A percentile compares a stretch with the other conserved stretches of the same genome.
phyloP scores from a whole-genome alignment of 768 basidiomycete species.

The Goffeauzyma gilvescens region DNA sequence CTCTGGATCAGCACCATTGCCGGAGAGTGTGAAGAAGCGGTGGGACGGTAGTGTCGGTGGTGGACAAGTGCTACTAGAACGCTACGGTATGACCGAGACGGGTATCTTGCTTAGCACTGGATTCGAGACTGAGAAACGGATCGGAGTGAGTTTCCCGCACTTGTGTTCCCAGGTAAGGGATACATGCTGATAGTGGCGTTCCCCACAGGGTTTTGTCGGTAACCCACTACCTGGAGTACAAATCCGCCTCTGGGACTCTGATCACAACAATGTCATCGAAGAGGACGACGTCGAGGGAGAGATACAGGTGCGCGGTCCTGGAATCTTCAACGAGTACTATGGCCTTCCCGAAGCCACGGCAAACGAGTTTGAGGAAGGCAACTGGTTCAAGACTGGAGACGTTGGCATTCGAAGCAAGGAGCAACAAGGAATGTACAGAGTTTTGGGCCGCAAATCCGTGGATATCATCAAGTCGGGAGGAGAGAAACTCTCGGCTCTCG shows the following conservation, averaged over 20 bases:
- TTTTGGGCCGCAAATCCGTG: conserved; percentile 18
- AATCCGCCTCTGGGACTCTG: conserved; percentile 18
- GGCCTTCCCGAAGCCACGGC: conserved; percentile 14
- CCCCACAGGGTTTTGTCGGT: conserved; percentile 22
- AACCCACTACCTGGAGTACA: conserved; percentile 18
- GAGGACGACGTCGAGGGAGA: conserved; percentile 17
- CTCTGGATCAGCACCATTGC: conserved; percentile 24
- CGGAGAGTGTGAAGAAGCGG: conserved; percentile 20
- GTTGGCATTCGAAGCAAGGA: conserved; percentile 18
- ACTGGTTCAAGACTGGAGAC: conserved; percentile 29
- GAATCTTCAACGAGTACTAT: conserved; percentile 25
- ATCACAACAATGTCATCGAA: conserved; percentile 12
- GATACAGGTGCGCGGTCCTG: conserved; percentile 19
- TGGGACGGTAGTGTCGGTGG: conserved; percentile 22
- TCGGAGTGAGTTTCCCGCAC: conserved; percentile 14
- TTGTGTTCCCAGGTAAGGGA: conserved; percentile 1
- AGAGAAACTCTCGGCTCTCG: conserved; percentile 25
- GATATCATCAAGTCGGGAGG: conserved; percentile 26
- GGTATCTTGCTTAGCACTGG: conserved; percentile 20
- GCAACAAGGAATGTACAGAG: conserved; percentile 12
- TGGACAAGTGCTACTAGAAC: conserved; percentile 20
- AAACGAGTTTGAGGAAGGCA: conserved; percentile 19
- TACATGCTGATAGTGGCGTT: neutral
- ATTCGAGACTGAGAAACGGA: conserved; percentile 11
- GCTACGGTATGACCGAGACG: conserved; percentile 29